Conservation (phyloP, 1,139 yeast species). For the Taphrina deformans region DNA sequence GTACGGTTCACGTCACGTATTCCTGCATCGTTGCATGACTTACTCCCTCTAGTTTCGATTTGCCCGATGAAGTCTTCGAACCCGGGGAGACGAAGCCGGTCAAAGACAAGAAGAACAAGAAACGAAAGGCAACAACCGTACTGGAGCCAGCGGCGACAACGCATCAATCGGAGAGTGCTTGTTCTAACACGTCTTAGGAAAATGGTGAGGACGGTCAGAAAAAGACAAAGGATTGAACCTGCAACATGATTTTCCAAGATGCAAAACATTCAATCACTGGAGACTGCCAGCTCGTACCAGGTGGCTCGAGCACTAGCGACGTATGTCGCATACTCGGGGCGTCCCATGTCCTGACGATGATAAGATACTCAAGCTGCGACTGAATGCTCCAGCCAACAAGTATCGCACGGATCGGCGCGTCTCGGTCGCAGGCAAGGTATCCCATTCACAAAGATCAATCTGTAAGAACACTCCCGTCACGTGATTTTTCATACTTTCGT, state of each 20-base stretch:
- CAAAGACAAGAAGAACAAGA: constrained; percentile 29
- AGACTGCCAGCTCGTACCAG: no score
- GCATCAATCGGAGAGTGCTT: not conserved
- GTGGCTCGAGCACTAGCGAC: no score
- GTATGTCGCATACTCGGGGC: no score
- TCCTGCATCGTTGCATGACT: not conserved
- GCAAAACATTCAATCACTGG: no score
- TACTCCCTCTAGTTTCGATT: constrained; percentile 53
- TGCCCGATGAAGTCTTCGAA: constrained; percentile 79
- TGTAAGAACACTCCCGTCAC: no score
- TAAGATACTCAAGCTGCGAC: no score
- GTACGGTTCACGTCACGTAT: constrained; percentile 38
- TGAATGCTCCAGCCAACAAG: no score
- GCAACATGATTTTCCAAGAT: no score
- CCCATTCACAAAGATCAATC: no score
- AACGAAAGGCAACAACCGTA: constrained; percentile 24
- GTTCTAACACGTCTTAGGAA: not conserved
- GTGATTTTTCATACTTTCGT: not conserved
- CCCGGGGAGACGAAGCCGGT: constrained; percentile 64
- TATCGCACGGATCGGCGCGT: no score
- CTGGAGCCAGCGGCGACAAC: not conserved
- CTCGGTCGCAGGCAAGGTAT: no score
- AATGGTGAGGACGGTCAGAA: not conserved
- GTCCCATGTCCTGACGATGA: no score
- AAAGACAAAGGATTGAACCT: not conserved